A percentile compares a stretch with the other conserved stretches of the same genome.
phyloP scores from a whole-genome alignment of 108 stramenopile genomes.

The Discostella stelligeroides region DNA sequence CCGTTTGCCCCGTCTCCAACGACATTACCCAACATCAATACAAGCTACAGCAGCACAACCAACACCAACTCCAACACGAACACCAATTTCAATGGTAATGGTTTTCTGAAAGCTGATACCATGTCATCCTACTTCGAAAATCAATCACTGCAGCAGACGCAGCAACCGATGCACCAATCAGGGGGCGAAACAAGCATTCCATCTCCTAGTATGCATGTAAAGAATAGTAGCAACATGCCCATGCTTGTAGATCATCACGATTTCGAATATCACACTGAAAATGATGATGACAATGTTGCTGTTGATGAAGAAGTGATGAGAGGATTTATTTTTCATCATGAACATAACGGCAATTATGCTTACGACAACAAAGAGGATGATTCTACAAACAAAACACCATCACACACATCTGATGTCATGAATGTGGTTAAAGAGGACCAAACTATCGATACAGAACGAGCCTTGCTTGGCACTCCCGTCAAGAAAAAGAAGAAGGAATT shows the following conservation, averaged over 20 bases:
- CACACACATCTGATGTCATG: not conserved
- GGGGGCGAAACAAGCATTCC: not conserved
- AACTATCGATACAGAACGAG: conserved; percentile 36
- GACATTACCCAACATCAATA: not conserved
- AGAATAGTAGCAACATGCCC: not conserved
- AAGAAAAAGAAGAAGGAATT: conserved; percentile 26
- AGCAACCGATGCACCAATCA: not conserved
- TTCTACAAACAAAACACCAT: not conserved
- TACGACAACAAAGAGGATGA: not conserved
- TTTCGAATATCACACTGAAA: conserved; percentile 38
- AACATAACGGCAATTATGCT: no score
- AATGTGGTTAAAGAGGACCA: conserved; percentile 12
- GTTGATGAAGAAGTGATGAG: not conserved
- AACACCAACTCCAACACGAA: not conserved
- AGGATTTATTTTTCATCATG: no score
- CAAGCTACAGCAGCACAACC: not conserved
- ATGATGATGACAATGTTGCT: not conserved
- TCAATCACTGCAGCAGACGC: not conserved
- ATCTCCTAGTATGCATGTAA: no score
- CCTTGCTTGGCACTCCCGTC: conserved; percentile 25
- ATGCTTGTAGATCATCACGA: conserved; percentile 8
- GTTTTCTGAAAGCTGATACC: conserved; percentile 12
- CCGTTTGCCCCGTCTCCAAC: conserved; percentile 23
- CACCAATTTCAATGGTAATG: not conserved
- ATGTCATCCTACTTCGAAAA: conserved; percentile 3